Base-by-base conservation (phyloP, 2,329 filamentous ascomycete species). In the Paramyrothecium roridum region DNA sequence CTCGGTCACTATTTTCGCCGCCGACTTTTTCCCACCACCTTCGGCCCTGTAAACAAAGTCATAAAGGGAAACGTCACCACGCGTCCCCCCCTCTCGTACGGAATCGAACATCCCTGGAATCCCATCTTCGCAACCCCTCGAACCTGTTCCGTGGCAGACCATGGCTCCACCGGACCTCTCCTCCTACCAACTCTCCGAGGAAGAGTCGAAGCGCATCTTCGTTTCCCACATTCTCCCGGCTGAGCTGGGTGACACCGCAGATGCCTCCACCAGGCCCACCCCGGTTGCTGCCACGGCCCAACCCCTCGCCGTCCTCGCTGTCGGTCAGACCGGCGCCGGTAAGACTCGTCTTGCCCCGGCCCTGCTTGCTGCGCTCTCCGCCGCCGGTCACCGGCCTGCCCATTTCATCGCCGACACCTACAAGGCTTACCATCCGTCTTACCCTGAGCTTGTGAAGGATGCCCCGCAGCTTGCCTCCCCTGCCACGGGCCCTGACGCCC, bases 351-450 rank as follows among this genome's bases (percentile, higher is more conserved):
- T 75, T 2, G 73, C 76, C 12, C 76, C 75, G 2, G 60, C 64
- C 34, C 64, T 80, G 51, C 65, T 69, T 19, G 50, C 57, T 3
- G 71, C 73, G 48, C 61, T 79, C 30, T 52, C 16, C 50, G 57
- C 49, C 46, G 56, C 52, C 45, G 52, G 20, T 17, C 52, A 26
- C 13, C 22, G 12, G 19, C 56, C 65, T 17, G 70, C 69, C 19
- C 77, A 80, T 66, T 71, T 80, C 59, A 74, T 80, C 54, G 76
- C 77, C 53, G 77, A 80, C 69, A 75, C 74, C 21, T 79, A 77
- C 72, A 80, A 80, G 61, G 71, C 72, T 3, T 74, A 78, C 66
- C 77, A 80, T 63, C 77, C 77, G 0, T 57, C 67, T 19, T 78
- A 77, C 64, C 30, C 59, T 16, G n/a, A 52, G 3, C 66, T 76